phyloP scores from a whole-genome alignment of 1,284 basidiomycete genomes.

The Heliocybe sulcata region DNA sequence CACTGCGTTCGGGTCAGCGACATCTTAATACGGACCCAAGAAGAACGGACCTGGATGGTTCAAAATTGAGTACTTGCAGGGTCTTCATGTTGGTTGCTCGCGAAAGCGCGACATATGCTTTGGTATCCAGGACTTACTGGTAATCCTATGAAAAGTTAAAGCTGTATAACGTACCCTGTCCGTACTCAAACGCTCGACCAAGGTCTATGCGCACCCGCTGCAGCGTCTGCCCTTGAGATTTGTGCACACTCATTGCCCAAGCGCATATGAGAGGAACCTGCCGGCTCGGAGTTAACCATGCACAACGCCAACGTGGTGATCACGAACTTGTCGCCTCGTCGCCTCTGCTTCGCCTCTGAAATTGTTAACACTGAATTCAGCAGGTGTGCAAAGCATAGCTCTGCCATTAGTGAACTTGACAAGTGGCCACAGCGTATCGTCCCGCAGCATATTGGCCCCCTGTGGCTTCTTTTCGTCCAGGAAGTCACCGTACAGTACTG shows the following conservation, averaged over 20 bases:
- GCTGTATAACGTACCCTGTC: conserved; percentile 43
- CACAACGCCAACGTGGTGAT: not conserved
- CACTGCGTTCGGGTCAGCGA: not conserved
- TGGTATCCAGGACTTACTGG: not conserved
- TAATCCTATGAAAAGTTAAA: not conserved
- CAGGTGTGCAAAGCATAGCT: conserved; percentile 38
- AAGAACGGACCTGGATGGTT: conserved; percentile 14
- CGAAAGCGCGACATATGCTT: conserved; percentile 25
- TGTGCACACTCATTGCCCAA: conserved; percentile 83
- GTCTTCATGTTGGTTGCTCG: conserved; percentile 18
- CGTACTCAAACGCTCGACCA: conserved; percentile 69
- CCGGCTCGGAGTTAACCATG: not conserved
- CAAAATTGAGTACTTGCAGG: conserved; percentile 19
- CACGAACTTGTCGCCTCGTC: conserved; percentile 38
- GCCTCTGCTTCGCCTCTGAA: conserved; percentile 46
- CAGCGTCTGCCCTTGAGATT: conserved; percentile 81
- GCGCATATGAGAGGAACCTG: conserved; percentile 75
- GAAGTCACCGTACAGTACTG: not conserved
- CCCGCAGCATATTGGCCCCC: not conserved
- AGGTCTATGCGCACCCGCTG: conserved; percentile 72
- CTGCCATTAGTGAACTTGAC: conserved; percentile 44
- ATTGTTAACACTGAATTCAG: conserved; percentile 54
- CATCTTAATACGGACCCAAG: not conserved
- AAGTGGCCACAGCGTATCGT: conserved; percentile 37
- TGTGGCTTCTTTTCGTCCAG: not conserved